A percentile compares a stretch with the other conserved stretches of the same genome.
Conservation (phyloP, 73 alveolate species). For the Symbiodinium pilosum region DNA sequence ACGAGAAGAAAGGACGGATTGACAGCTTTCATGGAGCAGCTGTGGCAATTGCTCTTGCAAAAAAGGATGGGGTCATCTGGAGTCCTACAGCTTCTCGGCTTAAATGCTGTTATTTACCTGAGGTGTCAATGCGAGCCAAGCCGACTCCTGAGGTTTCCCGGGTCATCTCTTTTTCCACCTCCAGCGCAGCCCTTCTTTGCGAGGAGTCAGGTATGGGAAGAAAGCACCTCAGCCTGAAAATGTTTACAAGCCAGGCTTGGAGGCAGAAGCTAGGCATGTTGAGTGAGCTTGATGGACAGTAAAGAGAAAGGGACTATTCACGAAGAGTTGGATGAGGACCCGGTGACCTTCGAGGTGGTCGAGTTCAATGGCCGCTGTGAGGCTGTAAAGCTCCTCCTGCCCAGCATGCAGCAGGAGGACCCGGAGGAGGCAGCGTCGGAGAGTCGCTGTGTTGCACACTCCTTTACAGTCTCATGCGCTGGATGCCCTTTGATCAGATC, state of each 20-base stretch:
- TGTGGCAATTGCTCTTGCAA: too few relatives aligned
- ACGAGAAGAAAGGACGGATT: neutral
- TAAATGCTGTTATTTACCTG: neutral
- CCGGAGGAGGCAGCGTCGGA: neutral
- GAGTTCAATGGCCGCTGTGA: constrained; percentile 83
- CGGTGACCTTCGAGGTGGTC: constrained; percentile 71
- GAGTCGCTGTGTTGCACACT: neutral
- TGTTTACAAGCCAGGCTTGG: neutral
- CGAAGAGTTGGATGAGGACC: neutral
- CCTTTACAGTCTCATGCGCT: too few relatives aligned
- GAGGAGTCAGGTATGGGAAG: neutral
- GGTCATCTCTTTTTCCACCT: constrained; percentile 44
- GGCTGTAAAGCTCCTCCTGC: constrained; percentile 67
- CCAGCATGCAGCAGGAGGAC: constrained; percentile 12
- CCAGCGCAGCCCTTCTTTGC: constrained; percentile 53
- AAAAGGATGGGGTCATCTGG: constrained; percentile 5
- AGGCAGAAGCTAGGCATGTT: too few relatives aligned
- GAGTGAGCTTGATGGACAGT: neutral
- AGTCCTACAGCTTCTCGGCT: neutral
- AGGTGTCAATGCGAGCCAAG: neutral
- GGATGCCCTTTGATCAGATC: too few relatives aligned
- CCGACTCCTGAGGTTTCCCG: neutral
- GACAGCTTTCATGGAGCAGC: neutral
- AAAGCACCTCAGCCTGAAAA: neutral
- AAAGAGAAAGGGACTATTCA: neutral